Evolutionary conservation across 441 rosid genomes (phyloP).

Genomic region (Syzygium malaccense): DNA sequence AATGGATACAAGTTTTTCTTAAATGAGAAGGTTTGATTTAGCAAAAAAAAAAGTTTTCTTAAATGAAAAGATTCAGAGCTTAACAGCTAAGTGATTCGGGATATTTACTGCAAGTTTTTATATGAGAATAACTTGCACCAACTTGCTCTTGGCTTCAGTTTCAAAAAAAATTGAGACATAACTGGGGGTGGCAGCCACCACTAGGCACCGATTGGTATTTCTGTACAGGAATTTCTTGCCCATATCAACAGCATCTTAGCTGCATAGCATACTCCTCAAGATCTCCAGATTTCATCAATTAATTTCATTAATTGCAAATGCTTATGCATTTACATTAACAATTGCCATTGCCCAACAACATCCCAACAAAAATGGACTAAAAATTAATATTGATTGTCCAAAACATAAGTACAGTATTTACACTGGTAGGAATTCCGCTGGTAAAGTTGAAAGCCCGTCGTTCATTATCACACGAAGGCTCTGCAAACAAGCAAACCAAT

Average conservation of each 20-base stretch:
- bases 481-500: constrained; percentile 38
- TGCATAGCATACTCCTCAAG: not conserved
- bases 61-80: not conserved
- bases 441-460: constrained; percentile 86
- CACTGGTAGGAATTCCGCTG: constrained; percentile 79
- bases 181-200: not conserved
- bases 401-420: constrained; percentile 31
- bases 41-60: not conserved
- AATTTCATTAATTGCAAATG: not conserved
- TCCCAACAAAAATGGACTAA: not conserved
- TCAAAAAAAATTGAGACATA: not conserved
- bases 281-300: not conserved
- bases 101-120: not conserved
- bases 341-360: not conserved
- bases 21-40: not conserved
- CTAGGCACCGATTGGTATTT: not conserved
- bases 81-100: not conserved
- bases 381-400: not conserved
- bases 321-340: not conserved
- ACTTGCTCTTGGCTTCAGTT: not conserved
- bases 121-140: not conserved
- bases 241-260: not conserved
- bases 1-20: not conserved
- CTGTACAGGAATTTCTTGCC: not conserved
- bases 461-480: constrained; percentile 89